phyloP scores from a whole-genome alignment of 148 eudicot species.

The Rhododendron simsii region DNA sequence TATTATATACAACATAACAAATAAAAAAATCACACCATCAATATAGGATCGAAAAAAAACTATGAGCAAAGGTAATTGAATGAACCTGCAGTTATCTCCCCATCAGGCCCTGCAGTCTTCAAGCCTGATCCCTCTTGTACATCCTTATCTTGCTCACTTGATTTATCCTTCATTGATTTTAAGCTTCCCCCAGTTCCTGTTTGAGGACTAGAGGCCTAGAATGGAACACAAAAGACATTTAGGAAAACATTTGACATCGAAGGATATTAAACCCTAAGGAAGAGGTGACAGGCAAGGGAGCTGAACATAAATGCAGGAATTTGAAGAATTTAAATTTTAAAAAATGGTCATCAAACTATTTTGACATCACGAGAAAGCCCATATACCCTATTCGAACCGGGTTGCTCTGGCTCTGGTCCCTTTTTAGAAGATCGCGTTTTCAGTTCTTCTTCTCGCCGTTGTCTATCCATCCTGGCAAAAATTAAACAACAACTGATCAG shows the following conservation, averaged over 20 bases:
- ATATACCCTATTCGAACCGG: slow-evolving; percentile 74
- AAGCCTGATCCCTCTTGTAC: slow-evolving; percentile 72
- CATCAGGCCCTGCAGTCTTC: slow-evolving; percentile 87
- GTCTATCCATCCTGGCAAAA: slow-evolving; percentile 90
- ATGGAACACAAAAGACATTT: background rate
- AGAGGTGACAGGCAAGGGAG: background rate
- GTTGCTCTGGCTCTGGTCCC: slow-evolving; percentile 67
- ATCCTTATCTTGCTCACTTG: slow-evolving; percentile 71
- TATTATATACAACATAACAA: no score
- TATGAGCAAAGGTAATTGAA: background rate
- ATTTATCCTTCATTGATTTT: slow-evolving; percentile 84
- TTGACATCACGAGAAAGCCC: background rate
- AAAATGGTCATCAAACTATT: background rate
- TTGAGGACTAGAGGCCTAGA: slow-evolving; percentile 91
- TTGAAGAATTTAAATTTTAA: background rate
- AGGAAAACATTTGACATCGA: slow-evolving; percentile 8
- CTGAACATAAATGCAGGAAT: background rate
- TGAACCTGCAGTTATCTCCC: slow-evolving; percentile 94
- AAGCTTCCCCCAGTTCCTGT: slow-evolving; percentile 78
- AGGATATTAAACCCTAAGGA: background rate
- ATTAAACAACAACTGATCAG: slow-evolving; percentile 7
- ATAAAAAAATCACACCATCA: background rate
- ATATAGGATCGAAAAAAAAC: background rate
- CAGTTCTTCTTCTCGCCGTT: slow-evolving; percentile 86
- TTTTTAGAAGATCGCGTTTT: slow-evolving; percentile 77